phyloP scores from a whole-genome alignment of 2,329 filamentous ascomycete species.

The Claviceps maximensis region DNA sequence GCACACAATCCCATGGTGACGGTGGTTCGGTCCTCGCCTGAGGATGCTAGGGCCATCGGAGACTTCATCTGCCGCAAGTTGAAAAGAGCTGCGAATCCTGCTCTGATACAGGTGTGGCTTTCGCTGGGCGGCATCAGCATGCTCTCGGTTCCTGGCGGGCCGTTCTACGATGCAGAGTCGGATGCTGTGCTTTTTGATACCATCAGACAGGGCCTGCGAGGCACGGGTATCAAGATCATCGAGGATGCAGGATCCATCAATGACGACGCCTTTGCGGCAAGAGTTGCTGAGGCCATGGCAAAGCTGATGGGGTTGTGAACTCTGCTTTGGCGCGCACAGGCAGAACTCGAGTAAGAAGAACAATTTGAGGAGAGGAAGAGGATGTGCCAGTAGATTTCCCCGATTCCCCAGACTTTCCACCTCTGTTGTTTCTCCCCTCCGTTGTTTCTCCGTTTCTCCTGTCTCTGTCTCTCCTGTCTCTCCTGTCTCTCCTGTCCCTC shows the following conservation, averaged over 20 bases:
- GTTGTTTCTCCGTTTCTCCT: too few species aligned
- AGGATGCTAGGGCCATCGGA: slow-evolving; percentile 44
- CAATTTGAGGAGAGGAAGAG: too few species aligned
- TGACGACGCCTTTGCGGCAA: slow-evolving; percentile 34
- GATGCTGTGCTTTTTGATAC: slow-evolving; percentile 39
- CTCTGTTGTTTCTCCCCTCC: too few species aligned
- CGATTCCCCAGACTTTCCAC: too few species aligned
- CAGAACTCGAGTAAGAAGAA: too few species aligned
- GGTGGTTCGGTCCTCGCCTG: slow-evolving; percentile 47
- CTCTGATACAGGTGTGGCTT: slow-evolving; percentile 41
- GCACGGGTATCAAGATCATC: slow-evolving; percentile 33
- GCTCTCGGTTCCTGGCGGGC: slow-evolving; percentile 37
- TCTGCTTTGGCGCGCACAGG: too few species aligned
- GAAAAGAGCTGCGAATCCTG: slow-evolving; percentile 22
- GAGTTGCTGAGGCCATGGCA: slow-evolving; percentile 30
- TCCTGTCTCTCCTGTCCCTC: too few species aligned
- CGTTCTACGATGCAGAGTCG: slow-evolving; percentile 34
- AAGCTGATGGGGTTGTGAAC: background rate
- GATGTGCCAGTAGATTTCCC: too few species aligned
- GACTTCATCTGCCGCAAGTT: slow-evolving; percentile 42
- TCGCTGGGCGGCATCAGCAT: slow-evolving; percentile 49
- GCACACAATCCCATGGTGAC: slow-evolving; percentile 56
- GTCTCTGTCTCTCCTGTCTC: too few species aligned
- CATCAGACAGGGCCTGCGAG: slow-evolving; percentile 34
- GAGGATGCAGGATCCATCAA: slow-evolving; percentile 41